These are phyloP conservation scores for Calonectria multiphialidica DNA, from an alignment of 2,329 filamentous ascomycete genomes.

Conservation along the genomic window DNA sequence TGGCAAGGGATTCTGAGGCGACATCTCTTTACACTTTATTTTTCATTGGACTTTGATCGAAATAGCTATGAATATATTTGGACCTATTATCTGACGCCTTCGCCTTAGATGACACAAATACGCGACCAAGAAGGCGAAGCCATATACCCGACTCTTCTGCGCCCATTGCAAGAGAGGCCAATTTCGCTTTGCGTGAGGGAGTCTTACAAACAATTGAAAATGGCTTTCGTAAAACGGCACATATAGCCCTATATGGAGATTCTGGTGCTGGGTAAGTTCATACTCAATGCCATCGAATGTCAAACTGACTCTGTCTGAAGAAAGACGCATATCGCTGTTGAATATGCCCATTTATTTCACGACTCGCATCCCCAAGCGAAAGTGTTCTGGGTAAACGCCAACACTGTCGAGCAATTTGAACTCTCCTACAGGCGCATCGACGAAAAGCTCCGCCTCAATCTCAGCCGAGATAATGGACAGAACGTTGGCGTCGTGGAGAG, in stretches of 20 bases:
- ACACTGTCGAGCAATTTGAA: slow-evolving; percentile 15
- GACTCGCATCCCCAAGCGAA: neutral
- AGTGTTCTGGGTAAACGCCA: slow-evolving; percentile 22
- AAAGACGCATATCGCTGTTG: slow-evolving; percentile 23
- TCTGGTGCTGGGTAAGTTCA: slow-evolving; percentile 5
- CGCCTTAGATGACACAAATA: neutral
- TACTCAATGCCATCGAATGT: neutral
- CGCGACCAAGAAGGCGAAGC: neutral
- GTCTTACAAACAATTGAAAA: neutral
- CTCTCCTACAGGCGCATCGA: slow-evolving; percentile 17
- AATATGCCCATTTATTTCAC: slow-evolving; percentile 17
- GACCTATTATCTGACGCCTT: neutral
- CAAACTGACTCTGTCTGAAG: neutral
- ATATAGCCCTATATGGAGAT: neutral
- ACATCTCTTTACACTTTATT: neutral
- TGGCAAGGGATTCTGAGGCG: neutral
- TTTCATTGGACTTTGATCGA: neutral
- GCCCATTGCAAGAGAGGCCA: neutral
- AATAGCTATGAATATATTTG: neutral
- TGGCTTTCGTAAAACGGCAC: neutral
- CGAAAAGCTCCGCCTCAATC: neutral
- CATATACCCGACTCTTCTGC: slow-evolving; percentile 1
- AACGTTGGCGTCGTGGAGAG: neutral
- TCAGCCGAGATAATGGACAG: neutral
- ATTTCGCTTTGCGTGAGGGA: neutral